These are phyloP conservation scores for Colletotrichum eremochloae DNA, from an alignment of 2,329 filamentous ascomycete genomes.

Conservation along the genomic window DNA sequence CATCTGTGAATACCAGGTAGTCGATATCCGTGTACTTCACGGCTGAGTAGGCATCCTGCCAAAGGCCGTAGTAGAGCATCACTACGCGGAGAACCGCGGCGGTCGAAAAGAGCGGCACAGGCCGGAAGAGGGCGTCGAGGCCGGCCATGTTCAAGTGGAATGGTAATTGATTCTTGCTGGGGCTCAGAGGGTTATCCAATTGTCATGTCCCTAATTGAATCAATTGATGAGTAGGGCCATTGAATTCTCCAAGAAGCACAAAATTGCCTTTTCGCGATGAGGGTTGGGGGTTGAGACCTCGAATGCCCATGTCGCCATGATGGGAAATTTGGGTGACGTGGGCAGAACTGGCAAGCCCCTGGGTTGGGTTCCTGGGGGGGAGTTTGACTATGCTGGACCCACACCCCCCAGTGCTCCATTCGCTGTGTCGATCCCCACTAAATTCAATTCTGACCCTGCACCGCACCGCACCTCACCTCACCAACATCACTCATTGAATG, in stretches of 20 bases:
- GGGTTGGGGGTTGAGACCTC: not conserved
- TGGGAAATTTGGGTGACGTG: conserved; percentile 42
- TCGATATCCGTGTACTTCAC: conserved; percentile 99
- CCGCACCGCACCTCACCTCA: conserved; percentile 1
- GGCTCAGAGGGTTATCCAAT: not conserved
- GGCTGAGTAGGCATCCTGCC: conserved; percentile 91
- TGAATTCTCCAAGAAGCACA: not conserved
- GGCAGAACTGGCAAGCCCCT: conserved; percentile 37
- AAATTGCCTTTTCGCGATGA: not conserved
- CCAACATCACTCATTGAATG: conserved; percentile 25
- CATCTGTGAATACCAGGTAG: conserved; percentile 98
- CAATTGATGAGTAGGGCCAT: not conserved
- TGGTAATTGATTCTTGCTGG: not conserved
- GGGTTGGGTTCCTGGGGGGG: not conserved
- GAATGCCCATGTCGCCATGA: conserved; percentile 5
- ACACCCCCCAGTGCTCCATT: conserved; percentile 12
- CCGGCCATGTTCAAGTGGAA: conserved; percentile 42
- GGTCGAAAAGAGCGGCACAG: conserved; percentile 66
- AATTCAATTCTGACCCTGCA: conserved; percentile 35
- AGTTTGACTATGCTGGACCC: conserved; percentile 4
- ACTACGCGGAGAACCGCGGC: conserved; percentile 75
- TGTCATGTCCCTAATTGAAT: not conserved
- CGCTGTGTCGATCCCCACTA: conserved; percentile 25
- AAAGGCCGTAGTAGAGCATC: conserved; percentile 89
- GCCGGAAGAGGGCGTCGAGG: conserved; percentile 53